Evolutionary conservation across 768 basidiomycete genomes (phyloP).

Genomic region (Boletus fagicola): DNA sequence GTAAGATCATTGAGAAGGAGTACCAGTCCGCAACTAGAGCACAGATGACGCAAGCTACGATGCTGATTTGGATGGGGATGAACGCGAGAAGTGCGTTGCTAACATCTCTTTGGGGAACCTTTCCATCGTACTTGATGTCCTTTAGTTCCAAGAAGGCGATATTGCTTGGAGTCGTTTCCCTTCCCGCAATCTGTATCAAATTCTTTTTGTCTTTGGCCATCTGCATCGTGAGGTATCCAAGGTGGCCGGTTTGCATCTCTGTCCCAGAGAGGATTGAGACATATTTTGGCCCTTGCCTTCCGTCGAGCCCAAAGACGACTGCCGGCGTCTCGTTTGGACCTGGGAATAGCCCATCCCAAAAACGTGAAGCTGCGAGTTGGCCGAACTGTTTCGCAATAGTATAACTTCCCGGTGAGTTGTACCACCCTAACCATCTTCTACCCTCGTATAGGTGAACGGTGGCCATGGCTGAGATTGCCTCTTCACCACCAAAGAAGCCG

Average conservation of each 20-base stretch:
- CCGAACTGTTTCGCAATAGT: constrained; percentile 34
- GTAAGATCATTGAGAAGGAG: constrained; percentile 31
- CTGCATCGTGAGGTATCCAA: constrained; percentile 29
- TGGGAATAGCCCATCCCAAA: constrained; percentile 36
- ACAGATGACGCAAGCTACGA: constrained; percentile 24
- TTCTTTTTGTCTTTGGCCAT: constrained; percentile 4
- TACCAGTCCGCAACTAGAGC: constrained; percentile 32
- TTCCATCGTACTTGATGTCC: constrained; percentile 20
- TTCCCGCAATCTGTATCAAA: neutral
- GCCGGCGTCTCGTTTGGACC: constrained; percentile 28
- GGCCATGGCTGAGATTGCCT: constrained; percentile 38
- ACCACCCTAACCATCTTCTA: constrained; percentile 36
- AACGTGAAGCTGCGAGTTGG: constrained; percentile 25
- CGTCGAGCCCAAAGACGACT: constrained; percentile 31
- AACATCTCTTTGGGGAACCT: constrained; percentile 1
- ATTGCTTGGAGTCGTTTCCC: constrained; percentile 15
- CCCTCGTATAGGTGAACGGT: constrained; percentile 34
- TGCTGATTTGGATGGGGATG: constrained; percentile 27
- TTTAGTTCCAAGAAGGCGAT: constrained; percentile 26
- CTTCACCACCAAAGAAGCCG: constrained; percentile 39
- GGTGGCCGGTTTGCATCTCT: constrained; percentile 29
- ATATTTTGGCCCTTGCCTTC: constrained; percentile 29
- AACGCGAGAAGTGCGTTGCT: constrained; percentile 18
- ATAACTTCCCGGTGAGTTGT: constrained; percentile 39
- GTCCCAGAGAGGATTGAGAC: constrained; percentile 29